Percentiles rank a stretch among this genome's conserved stretches.
phyloP scores from a whole-genome alignment of 352 stramenopile species.

The Thraustochytrium striatum region DNA sequence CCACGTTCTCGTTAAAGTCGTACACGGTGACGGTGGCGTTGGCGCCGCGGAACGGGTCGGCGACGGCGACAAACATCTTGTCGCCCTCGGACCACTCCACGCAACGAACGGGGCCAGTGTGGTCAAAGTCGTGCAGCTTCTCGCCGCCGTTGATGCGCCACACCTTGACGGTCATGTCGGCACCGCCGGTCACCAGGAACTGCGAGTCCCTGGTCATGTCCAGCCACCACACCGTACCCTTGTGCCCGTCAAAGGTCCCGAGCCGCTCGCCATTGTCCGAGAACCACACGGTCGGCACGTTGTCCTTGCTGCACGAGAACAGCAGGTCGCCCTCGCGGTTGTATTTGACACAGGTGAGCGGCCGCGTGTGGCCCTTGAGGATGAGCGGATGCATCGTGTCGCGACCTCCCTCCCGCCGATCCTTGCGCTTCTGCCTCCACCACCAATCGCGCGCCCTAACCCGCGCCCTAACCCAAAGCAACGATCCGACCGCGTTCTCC shows the following conservation, averaged over 20 bases:
- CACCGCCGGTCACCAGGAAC: constrained; percentile 88
- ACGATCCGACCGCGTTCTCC: no score
- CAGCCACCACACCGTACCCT: constrained; percentile 93
- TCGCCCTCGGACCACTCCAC: constrained; percentile 79
- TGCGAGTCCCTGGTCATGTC: constrained; percentile 80
- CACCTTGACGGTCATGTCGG: constrained; percentile 83
- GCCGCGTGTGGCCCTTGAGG: constrained; percentile 96
- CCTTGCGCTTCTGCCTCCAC: no score
- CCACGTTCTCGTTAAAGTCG: constrained; percentile 65
- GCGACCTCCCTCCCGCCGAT: no score
- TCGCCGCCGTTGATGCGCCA: constrained; percentile 83
- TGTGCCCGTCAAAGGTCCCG: constrained; percentile 94
- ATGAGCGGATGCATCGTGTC: constrained; percentile 75
- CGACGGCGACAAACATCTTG: constrained; percentile 58
- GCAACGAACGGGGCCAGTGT: constrained; percentile 70
- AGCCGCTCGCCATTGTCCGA: constrained; percentile 89
- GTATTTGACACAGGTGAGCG: constrained; percentile 96
- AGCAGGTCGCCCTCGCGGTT: constrained; percentile 97
- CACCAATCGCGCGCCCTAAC: no score
- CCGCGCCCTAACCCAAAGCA: no score
- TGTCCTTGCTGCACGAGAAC: constrained; percentile 72
- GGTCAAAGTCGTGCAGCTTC: constrained; percentile 74
- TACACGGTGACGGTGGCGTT: constrained; percentile 72
- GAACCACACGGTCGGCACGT: constrained; percentile 93
- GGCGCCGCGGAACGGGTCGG: constrained; percentile 74